phyloP scores from a whole-genome alignment of 208 protist species.

The Herpetomonas samuelpessoai region DNA sequence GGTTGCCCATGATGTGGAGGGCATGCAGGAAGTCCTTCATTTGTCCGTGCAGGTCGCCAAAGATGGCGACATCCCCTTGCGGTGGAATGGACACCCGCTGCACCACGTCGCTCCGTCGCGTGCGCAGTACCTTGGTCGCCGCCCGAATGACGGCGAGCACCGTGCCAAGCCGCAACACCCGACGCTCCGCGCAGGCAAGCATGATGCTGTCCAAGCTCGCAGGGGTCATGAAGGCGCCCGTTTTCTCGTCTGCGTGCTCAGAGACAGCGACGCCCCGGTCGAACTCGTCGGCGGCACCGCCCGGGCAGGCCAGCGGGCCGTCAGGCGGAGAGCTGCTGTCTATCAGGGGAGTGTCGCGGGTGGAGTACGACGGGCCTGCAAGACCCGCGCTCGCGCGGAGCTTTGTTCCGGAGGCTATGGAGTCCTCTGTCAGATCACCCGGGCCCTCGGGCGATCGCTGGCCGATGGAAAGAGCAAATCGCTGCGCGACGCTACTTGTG shows the following conservation, averaged over 20 bases:
- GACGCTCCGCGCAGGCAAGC: slow-evolving; percentile 24
- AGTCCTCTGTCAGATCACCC: neutral
- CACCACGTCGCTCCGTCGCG: slow-evolving; percentile 31
- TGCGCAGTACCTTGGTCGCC: slow-evolving; percentile 46
- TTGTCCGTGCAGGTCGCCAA: slow-evolving; percentile 89
- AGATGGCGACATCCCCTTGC: slow-evolving; percentile 62
- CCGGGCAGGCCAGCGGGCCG: neutral
- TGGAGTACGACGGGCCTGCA: neutral
- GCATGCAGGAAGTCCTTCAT: slow-evolving; percentile 83
- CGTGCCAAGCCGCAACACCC: slow-evolving; percentile 32
- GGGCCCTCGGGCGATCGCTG: neutral
- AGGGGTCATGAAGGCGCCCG: slow-evolving; percentile 39
- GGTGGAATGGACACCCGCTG: slow-evolving; percentile 50
- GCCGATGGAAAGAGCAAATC: too few species aligned
- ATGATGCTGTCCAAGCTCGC: slow-evolving; percentile 37
- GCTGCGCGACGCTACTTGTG: neutral
- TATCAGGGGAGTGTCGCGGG: too few species aligned
- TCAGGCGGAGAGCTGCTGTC: too few species aligned
- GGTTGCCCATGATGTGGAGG: slow-evolving; percentile 45
- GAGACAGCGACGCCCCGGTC: neutral
- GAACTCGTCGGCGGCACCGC: neutral
- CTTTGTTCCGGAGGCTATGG: too few species aligned
- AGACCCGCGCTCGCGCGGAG: neutral
- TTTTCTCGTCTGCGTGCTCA: slow-evolving; percentile 5
- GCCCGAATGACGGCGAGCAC: slow-evolving; percentile 41